phyloP scores from a whole-genome alignment of 306 rosid species.

The Quercus bicolor region DNA sequence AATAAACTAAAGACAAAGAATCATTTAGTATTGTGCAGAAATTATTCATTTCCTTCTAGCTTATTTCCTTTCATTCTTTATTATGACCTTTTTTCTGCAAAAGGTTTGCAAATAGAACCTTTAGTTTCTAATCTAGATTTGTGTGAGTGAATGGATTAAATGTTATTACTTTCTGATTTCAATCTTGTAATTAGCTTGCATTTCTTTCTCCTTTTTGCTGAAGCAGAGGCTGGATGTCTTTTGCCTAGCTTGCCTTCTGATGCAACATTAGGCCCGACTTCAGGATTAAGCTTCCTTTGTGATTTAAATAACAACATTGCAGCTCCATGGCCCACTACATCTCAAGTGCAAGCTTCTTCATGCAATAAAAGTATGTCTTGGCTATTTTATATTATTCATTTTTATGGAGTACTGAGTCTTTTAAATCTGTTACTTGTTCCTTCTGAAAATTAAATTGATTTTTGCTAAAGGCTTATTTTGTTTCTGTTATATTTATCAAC shows the following conservation, averaged over 20 bases:
- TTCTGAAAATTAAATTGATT: not conserved
- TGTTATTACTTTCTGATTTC: not conserved
- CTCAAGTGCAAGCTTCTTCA: constrained; percentile 59
- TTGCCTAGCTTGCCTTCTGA: constrained; percentile 93
- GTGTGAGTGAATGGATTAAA: not conserved
- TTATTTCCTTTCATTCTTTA: not conserved
- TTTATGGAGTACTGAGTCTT: not conserved
- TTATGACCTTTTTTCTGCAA: not conserved
- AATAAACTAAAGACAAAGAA: not conserved
- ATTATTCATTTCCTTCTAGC: not conserved
- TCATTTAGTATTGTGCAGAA: not conserved
- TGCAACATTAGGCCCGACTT: constrained; percentile 67
- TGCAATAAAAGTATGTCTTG: constrained; percentile 72
- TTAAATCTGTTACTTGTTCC: not conserved
- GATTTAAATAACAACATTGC: constrained; percentile 96
- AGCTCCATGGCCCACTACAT: constrained; percentile 89
- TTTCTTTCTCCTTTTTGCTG: constrained; percentile 23
- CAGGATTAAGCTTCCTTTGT: constrained; percentile 88
- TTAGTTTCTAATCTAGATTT: not conserved
- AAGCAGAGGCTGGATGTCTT: constrained; percentile 86
- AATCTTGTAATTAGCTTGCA: constrained; percentile 5
- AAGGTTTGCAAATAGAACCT: not conserved
- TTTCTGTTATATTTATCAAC: constrained; percentile 3
- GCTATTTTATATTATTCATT: not conserved
- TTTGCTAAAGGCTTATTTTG: constrained; percentile 1